These are phyloP conservation scores for Solanum corneliomulleri DNA, from an alignment of 257 asterid species.

Conservation along the genomic window DNA sequence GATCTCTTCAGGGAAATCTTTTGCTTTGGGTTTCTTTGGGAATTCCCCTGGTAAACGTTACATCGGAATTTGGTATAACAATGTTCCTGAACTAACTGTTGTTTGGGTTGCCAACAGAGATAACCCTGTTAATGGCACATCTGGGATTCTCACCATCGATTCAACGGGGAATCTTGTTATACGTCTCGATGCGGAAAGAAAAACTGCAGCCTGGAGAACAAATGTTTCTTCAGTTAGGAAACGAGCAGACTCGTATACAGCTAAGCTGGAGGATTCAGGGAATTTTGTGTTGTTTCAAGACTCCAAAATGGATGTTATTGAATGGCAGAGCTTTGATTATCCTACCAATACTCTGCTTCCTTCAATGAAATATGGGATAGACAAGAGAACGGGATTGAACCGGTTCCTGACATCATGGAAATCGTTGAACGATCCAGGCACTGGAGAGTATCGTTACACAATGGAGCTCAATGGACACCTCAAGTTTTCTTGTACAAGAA, in stretches of 20 bases:
- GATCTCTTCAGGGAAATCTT: conserved; percentile 1
- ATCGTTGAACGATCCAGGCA: conserved; percentile 24
- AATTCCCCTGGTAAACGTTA: conserved; percentile 12
- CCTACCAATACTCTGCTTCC: conserved; percentile 42
- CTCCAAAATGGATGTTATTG: neutral
- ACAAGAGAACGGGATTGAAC: conserved; percentile 15
- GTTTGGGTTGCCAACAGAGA: conserved; percentile 43
- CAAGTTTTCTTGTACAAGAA: neutral
- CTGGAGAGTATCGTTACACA: conserved; percentile 10
- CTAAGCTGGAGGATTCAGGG: conserved; percentile 28
- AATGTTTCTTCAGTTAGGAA: conserved; percentile 1
- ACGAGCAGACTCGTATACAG: neutral
- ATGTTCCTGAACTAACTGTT: conserved; percentile 15
- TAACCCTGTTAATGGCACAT: conserved; percentile 7
- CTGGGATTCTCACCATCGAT: conserved; percentile 12
- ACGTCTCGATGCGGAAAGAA: neutral
- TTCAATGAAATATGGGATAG: conserved; percentile 22
- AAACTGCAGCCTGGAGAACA: conserved; percentile 19
- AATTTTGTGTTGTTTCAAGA: conserved; percentile 23
- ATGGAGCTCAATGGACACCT: conserved; percentile 23
- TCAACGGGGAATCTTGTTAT: conserved; percentile 25
- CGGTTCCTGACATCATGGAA: conserved; percentile 29
- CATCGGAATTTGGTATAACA: conserved; percentile 35
- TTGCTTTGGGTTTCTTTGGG: conserved; percentile 26
- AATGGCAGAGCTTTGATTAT: conserved; percentile 49